These are phyloP conservation scores for Catenaria anguillulae DNA, from an alignment of 371 early-diverging fungal species.

Conservation along the genomic window DNA sequence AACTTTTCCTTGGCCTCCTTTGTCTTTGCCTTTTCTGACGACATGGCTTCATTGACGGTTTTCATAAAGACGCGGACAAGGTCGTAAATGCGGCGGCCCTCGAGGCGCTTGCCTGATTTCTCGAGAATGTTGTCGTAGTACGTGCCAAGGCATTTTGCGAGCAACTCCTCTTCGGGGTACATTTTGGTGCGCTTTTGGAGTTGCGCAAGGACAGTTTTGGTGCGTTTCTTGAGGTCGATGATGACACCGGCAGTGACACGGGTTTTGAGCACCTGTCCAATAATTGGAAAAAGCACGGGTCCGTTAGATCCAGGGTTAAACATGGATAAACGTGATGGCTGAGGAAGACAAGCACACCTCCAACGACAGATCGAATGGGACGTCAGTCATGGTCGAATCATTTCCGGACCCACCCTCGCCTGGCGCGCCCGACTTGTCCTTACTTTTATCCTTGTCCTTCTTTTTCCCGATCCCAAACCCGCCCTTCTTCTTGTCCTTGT, in stretches of 20 bases:
- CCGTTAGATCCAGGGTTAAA: too few relatives aligned
- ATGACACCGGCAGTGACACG: not conserved
- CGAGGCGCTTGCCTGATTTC: constrained; percentile 1
- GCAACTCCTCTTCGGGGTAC: constrained; percentile 4
- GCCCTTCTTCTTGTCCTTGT: not conserved
- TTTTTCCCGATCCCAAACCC: not conserved
- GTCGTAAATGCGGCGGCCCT: constrained; percentile 1
- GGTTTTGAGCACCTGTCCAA: not conserved
- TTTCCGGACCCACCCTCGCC: not conserved
- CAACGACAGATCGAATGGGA: not conserved
- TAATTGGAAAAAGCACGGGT: too few relatives aligned
- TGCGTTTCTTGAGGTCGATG: not conserved
- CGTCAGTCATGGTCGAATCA: not conserved
- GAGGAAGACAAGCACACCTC: not conserved
- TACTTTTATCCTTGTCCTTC: not conserved
- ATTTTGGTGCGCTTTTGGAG: constrained; percentile 1
- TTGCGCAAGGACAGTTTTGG: not conserved
- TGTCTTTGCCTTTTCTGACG: not conserved
- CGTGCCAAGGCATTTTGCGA: not conserved
- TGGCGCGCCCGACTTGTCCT: not conserved
- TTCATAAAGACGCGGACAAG: not conserved
- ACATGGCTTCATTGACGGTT: not conserved
- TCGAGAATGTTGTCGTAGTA: constrained; percentile 2
- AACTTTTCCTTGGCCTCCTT: not conserved
- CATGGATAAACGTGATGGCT: too few relatives aligned